Evolutionary conservation across 768 basidiomycete genomes (phyloP).

Genomic region (Agrocybe praecox): DNA sequence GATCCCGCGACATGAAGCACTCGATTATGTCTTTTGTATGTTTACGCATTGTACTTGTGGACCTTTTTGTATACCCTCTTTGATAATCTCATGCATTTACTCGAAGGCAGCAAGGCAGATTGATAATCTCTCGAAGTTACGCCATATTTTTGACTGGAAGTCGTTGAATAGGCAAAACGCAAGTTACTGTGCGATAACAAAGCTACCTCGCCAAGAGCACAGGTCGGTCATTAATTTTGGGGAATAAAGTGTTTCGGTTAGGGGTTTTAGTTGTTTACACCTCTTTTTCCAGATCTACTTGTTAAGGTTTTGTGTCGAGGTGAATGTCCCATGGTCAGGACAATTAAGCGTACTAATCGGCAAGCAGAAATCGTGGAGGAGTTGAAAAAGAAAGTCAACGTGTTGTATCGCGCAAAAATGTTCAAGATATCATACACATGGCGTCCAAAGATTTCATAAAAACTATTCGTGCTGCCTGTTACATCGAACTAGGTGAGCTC

Average conservation of each 20-base stretch:
- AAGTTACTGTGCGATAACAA: no score
- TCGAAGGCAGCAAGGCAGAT: background rate
- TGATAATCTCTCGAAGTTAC: no score
- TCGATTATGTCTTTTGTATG: background rate
- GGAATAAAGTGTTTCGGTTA: no score
- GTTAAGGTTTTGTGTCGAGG: background rate
- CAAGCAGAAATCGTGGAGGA: background rate
- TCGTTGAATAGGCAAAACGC: no score
- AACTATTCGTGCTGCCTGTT: background rate
- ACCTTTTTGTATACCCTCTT: background rate
- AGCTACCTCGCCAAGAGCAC: no score
- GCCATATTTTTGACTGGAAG: no score
- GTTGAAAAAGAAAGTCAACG: background rate
- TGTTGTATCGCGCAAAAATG: background rate
- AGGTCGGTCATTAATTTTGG: no score
- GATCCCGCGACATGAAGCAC: conserved; percentile 59
- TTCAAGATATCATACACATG: background rate
- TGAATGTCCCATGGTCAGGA: background rate
- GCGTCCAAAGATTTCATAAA: background rate
- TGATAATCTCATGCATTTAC: background rate
- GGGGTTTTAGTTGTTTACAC: no score
- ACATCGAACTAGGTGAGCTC: background rate
- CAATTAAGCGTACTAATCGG: background rate
- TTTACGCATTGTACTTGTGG: background rate
- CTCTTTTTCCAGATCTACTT: no score